phyloP scores from a whole-genome alignment of 306 rosid species.

The Sophora flavescens region DNA sequence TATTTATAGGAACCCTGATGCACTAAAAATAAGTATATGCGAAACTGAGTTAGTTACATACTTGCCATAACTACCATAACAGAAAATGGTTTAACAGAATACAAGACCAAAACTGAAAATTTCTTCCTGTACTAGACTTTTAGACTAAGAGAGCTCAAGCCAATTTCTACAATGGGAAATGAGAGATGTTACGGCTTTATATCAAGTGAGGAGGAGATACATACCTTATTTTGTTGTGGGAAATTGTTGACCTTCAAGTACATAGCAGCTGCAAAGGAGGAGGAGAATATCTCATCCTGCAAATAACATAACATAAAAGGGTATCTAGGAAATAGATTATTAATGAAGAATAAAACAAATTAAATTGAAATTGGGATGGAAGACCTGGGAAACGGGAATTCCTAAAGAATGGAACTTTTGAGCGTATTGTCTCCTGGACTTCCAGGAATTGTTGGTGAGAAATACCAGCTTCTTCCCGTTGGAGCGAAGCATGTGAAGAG shows the following conservation, averaged over 20 bases:
- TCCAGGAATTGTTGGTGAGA: constrained; percentile 84
- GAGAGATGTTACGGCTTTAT: background rate
- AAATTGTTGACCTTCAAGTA: constrained; percentile 78
- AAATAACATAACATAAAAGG: constrained; percentile 2
- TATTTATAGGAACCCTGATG: too few species aligned
- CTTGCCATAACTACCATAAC: too few species aligned
- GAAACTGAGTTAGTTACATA: too few species aligned
- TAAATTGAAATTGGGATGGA: background rate
- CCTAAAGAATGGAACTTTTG: constrained; percentile 84
- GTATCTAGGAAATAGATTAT: too few species aligned
- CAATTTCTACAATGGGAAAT: too few species aligned
- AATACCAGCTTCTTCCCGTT: constrained; percentile 89
- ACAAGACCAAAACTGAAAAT: too few species aligned
- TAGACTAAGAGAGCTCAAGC: too few species aligned
- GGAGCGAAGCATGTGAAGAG: constrained; percentile 82
- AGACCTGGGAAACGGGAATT: constrained; percentile 66
- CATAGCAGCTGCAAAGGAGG: constrained; percentile 97
- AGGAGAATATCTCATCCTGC: constrained; percentile 92
- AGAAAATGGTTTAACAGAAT: too few species aligned
- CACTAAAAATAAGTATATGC: too few species aligned
- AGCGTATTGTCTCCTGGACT: constrained; percentile 74
- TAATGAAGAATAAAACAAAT: too few species aligned
- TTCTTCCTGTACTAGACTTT: too few species aligned
- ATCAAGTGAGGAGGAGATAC: constrained; percentile 50
- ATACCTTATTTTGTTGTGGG: constrained; percentile 82